Evolutionary conservation across 208 protist genomes (phyloP), one percentile per base, ranked within the genome.

Genomic region (Wallacemonas sp.): DNA sequence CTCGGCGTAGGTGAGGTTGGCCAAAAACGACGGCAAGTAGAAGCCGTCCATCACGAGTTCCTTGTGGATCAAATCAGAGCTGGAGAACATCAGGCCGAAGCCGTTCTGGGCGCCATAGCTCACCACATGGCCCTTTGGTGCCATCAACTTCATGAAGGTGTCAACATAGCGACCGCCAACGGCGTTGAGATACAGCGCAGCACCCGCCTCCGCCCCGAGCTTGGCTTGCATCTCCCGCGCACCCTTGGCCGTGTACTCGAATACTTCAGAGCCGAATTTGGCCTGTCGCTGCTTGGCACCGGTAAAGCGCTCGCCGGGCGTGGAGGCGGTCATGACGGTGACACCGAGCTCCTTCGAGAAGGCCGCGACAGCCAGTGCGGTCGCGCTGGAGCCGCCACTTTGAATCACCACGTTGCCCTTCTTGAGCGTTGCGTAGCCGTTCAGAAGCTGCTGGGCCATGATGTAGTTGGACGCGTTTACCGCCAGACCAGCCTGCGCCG

Each of bases 51-150:
- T 77, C 36, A 84, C 87, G n/a, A 90, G 42, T 67, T 94, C 84
- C 36, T 86, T 87, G 65, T 77, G 84, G 63, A 94, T 94, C 12
- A 90, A 31, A 42, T 70, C 80, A 42, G 77, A 83, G 49, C 79
- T 78, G 15, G 83, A 87, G 41, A 89, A 49, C 51, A 89, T 77
- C 30, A 94, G 51, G 15, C 87, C 87, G 21, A 83, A 78, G 64
- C 87, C 75, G 68, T 85, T 78, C 66, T 94, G 87, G 12, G 87
- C 84, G 47, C 87, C 87, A 61, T 90, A 94, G 12, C 70, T 84
- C n/a, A 94, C 84, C 19, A 87, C 84, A 51, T 88, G 64, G 8
- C 75, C 82, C 15, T 67, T 54, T 1, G 59, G 69, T n/a, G 64
- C 84, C 53, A 86, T 59, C 36, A 85, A 68, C 66, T 82, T 80